Evolutionary conservation across 108 stramenopile species (phyloP), one percentile per base, ranked within the genome.

Genomic region (Schizochytrium sp.): DNA sequence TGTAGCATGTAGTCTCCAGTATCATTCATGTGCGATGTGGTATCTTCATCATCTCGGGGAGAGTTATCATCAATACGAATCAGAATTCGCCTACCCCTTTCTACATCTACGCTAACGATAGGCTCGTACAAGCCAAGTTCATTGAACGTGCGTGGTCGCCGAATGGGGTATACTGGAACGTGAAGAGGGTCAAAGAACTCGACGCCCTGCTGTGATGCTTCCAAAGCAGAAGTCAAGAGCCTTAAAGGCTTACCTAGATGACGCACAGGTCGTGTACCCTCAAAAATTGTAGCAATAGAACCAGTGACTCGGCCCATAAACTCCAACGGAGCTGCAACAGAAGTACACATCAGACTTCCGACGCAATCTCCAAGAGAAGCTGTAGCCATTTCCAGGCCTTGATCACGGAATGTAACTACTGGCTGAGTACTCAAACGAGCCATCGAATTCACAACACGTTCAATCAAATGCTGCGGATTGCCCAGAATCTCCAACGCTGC

Each of bases 401-500:
- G 47, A 5, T 83, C 76, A 10, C 76, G 5, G 53, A 83, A 83
- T 5, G 38, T 53, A 5, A 55, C 28, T 53, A 83, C 76, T 10
- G 76, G 76, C 8, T 10, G 7, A n/a, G 76, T 83, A 42, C 50
- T 55, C 47, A 83, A 40, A 5, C 17, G 17, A n/a, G 53, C 53
- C 17, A 55, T 17, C 50, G 76, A 49, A 28, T 40, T 40, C 76
- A 83, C 50, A 5, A 55, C 76, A 8, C 76, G 76, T 0, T 83
- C 76, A 7, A 83, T 50, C 28, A 83, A 83, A 2, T 83, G 76
- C 47, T 83, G 76, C 53, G 76, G 76, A 2, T 83, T 83, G 2
- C 76, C 76, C 53, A 83, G 55, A 83, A 83, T 83, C 76, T 83
- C 76, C 10, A 83, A 53, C 47, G 76, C 76, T n/a, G 76, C 76